Evolutionary conservation across 768 basidiomycete genomes (phyloP).

Genomic region (Psilocybe cubensis): DNA sequence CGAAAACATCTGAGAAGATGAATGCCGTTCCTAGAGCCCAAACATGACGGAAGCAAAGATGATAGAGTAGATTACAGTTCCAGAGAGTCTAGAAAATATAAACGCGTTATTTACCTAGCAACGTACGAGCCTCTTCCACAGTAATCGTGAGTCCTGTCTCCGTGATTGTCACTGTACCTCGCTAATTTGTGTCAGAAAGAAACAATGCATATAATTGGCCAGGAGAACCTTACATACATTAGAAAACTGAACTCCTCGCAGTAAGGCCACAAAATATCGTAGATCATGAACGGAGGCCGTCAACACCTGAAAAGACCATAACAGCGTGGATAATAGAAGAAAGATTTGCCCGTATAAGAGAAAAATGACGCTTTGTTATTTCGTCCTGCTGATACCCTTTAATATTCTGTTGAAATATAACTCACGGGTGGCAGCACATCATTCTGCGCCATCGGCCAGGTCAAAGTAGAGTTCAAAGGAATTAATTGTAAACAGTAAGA

Average conservation of each 20-base stretch:
- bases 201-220: neutral
- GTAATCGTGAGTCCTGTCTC: slow-evolving; percentile 72
- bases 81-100: neutral
- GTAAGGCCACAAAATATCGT: slow-evolving; percentile 74
- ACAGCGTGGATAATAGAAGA: neutral
- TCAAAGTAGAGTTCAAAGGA: neutral
- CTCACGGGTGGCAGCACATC: slow-evolving; percentile 27
- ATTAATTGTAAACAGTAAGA: neutral
- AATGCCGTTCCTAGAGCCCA: slow-evolving; percentile 75
- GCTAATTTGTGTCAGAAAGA: slow-evolving; percentile 40
- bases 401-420: neutral
- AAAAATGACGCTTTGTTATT: slow-evolving; percentile 8
- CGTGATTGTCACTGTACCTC: slow-evolving; percentile 76
- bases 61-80: neutral
- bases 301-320: slow-evolving; percentile 48
- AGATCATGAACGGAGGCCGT: slow-evolving; percentile 80
- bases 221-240: slow-evolving; percentile 54
- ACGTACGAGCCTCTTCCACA: slow-evolving; percentile 84
- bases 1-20: slow-evolving; percentile 77
- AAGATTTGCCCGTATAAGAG: neutral
- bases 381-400: slow-evolving; percentile 3
- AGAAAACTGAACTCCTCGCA: slow-evolving; percentile 82
- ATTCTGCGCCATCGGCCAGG: slow-evolving; percentile 22
- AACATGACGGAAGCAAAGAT: neutral
- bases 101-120: slow-evolving; percentile 59